Percentiles rank a stretch among this genome's conserved stretches.
Conservation (phyloP, 345 rosid species). For the Linum trigynum region DNA sequence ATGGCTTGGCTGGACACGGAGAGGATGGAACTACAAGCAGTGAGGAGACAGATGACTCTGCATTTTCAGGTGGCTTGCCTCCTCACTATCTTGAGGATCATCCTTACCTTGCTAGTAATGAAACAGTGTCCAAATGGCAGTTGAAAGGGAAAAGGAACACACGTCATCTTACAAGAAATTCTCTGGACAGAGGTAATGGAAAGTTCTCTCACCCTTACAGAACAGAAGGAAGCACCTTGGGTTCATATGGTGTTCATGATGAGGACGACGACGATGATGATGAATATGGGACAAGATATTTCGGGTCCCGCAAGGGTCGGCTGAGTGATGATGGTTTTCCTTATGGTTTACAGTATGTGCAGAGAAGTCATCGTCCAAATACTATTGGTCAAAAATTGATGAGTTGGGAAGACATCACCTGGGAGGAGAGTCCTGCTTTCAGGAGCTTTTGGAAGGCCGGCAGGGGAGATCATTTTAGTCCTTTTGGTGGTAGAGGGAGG, state of each 20-base stretch:
- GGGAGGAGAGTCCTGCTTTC: conserved; percentile 35
- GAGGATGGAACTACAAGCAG: conserved; percentile 62
- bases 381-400: conserved; percentile 24
- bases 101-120: conserved; percentile 33
- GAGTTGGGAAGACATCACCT: conserved; percentile 50
- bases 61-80: conserved; percentile 55
- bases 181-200: conserved; percentile 28
- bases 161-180: conserved; percentile 52
- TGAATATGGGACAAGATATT: conserved; percentile 38
- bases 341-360: conserved; percentile 36
- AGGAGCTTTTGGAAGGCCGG: conserved; percentile 44
- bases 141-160: conserved; percentile 79
- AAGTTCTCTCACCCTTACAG: conserved; percentile 23
- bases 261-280: conserved; percentile 33
- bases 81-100: conserved; percentile 38
- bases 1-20: conserved; percentile 27
- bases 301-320: conserved; percentile 29
- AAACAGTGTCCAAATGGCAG: conserved; percentile 85
- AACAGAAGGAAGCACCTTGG: conserved; percentile 29
- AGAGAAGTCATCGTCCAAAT: conserved; percentile 32
- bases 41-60: conserved; percentile 64
- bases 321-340: conserved; percentile 31
- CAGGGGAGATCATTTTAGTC: conserved; percentile 30
- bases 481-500: conserved; percentile 36
- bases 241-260: conserved; percentile 18